Evolutionary conservation across 192 early-diverging fungal genomes (phyloP), one percentile per base, ranked within the genome.

Genomic region (Coemansia pectinata): DNA sequence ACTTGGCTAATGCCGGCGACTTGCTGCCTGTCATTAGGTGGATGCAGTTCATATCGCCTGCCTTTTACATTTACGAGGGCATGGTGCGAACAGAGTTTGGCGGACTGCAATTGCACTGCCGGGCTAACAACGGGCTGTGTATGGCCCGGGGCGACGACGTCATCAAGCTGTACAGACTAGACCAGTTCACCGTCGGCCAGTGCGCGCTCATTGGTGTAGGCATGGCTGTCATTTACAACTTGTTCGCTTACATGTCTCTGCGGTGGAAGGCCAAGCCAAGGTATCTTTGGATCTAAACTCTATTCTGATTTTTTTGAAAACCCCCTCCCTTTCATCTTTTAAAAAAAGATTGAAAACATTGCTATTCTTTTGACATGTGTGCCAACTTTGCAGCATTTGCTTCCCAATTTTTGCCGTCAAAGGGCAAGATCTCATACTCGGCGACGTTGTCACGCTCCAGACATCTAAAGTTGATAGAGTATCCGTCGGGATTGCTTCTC

Each of bases 31-130:
- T 67, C 34, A 77, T 81, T 17, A 74, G 69, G 23, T 85, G 84
- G 84, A 82, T 85, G 70, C 84, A 81, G 64, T 85, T 74, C 41
- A 74, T 85, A 7, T 82, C 84, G 41, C 74, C 73, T 1, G 74
- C 79, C 1, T 77, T 76, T 42, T 85, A 85, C 65, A 63, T 68
- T 2, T 85, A 82, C 74, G 71, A 82, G 47, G 84, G 79, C n/a
- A 78, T 85, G 72, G 71, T 79, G 19, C 52, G 70, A 3, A 81
- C 76, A 9, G 84, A 85, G 74, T 82, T 85, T 53, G 60, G 19
- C 19, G 80, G 79, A 10, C 77, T 85, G 0, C 10, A 47, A 58
- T 61, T 85, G 23, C 76, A 84, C 57, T 84, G 81, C 41, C 64
- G 70, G 59, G 76, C 60, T 1, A 79, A 79, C 68, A 76, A 76